These are phyloP conservation scores for Oxytropis ochrocephala DNA, from an alignment of 306 rosid genomes.

Conservation along the genomic window DNA sequence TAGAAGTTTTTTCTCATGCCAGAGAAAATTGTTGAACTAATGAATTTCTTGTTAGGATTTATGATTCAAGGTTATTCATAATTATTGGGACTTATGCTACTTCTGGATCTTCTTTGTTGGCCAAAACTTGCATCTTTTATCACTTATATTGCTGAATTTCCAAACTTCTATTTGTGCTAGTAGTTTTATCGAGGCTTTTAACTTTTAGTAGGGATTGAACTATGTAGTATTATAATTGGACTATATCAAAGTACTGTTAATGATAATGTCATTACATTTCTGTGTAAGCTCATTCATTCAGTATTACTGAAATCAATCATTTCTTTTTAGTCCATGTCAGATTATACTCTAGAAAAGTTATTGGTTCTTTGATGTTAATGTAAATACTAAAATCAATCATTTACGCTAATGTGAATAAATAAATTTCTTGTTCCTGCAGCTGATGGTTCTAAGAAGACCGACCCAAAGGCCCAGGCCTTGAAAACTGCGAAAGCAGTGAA, in stretches of 20 bases:
- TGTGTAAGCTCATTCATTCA: neutral
- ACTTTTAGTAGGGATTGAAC: neutral
- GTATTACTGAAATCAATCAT: neutral
- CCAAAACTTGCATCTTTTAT: neutral
- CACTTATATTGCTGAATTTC: neutral
- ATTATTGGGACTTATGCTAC: neutral
- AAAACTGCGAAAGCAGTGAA: constrained; percentile 56
- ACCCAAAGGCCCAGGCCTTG: constrained; percentile 54
- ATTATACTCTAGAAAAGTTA: neutral
- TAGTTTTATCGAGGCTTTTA: neutral
- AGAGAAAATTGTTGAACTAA: neutral
- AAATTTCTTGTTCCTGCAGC: constrained; percentile 22
- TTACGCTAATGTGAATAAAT: neutral
- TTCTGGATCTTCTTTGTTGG: neutral
- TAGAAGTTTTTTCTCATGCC: neutral
- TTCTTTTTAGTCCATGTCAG: neutral
- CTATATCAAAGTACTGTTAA: neutral
- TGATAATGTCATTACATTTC: neutral
- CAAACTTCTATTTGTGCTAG: neutral
- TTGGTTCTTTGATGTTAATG: neutral
- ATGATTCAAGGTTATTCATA: neutral
- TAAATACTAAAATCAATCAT: too few relatives aligned
- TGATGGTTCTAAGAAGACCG: constrained; percentile 47
- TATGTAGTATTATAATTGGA: neutral
- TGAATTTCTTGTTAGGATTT: neutral